A percentile compares a stretch with the other conserved stretches of the same genome.
phyloP scores from a whole-genome alignment of 805 yeast genomes.

The Sporopachydermia quercuum region DNA sequence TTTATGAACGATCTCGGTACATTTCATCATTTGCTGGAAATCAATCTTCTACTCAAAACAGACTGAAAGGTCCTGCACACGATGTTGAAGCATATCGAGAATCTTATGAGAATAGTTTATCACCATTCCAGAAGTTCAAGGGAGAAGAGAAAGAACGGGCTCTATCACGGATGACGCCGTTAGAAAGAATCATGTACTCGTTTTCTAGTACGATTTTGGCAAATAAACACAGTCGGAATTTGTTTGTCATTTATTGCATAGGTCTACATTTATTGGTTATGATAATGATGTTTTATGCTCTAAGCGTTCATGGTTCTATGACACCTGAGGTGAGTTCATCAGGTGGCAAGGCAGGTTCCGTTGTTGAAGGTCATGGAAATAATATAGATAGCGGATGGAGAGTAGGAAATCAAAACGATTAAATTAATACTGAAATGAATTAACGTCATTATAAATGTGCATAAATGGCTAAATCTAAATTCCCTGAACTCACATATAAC shows the following conservation, averaged over 20 bases:
- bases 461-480: too few species aligned
- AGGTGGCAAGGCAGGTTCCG: neutral
- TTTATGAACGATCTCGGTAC: slow-evolving; percentile 51
- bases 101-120: slow-evolving; percentile 60
- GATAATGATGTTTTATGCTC: slow-evolving; percentile 41
- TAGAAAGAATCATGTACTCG: slow-evolving; percentile 64
- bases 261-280: slow-evolving; percentile 64
- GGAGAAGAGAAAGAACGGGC: slow-evolving; percentile 64
- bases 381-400: slow-evolving; percentile 1
- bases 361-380: slow-evolving; percentile 1
- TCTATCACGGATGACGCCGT: slow-evolving; percentile 52
- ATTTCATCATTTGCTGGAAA: slow-evolving; percentile 12
- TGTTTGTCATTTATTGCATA: slow-evolving; percentile 58
- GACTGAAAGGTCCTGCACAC: slow-evolving; percentile 19
- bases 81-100: slow-evolving; percentile 47
- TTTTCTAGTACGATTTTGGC: slow-evolving; percentile 65
- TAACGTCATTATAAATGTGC: too few species aligned
- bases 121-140: slow-evolving; percentile 75
- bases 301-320: slow-evolving; percentile 28
- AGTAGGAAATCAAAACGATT: neutral
- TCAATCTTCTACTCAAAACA: slow-evolving; percentile 8
- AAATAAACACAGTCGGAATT: slow-evolving; percentile 53
- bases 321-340: slow-evolving; percentile 29
- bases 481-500: neutral
- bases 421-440: too few species aligned